Evolutionary conservation across 2,329 filamentous ascomycete species (phyloP).

Genomic region (Akanthomyces lecanii): DNA sequence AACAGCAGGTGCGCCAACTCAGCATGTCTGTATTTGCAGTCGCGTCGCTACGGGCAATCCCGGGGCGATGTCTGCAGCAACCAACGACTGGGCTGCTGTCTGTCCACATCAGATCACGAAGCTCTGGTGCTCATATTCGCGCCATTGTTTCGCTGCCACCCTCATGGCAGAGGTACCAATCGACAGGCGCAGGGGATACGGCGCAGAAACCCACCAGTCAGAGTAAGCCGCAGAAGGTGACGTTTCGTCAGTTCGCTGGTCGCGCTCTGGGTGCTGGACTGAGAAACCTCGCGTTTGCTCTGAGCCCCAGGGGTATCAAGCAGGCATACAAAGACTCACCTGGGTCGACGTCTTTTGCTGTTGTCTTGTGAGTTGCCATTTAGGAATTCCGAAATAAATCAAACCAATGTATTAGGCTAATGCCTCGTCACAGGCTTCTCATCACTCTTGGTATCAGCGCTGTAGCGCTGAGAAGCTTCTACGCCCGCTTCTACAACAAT

Average conservation of each 20-base stretch:
- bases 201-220: constrained; percentile 23
- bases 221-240: constrained; percentile 25
- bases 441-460: constrained; percentile 28
- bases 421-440: constrained; percentile 24
- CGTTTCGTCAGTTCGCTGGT: constrained; percentile 28
- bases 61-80: constrained; percentile 27
- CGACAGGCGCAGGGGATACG: constrained; percentile 21
- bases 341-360: constrained; percentile 26
- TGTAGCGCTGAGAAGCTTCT: constrained; percentile 41
- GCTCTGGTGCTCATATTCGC: constrained; percentile 27
- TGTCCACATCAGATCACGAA: constrained; percentile 29
- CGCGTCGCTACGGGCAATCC: constrained; percentile 33
- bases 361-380: constrained; percentile 28
- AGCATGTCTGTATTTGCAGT: constrained; percentile 33
- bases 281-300: constrained; percentile 31
- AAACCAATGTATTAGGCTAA: not conserved
- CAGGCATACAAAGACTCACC: constrained; percentile 33
- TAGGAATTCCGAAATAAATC: no score
- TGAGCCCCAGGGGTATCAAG: constrained; percentile 34
- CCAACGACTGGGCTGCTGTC: constrained; percentile 29
- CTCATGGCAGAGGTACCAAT: constrained; percentile 28
- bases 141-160: constrained; percentile 28
- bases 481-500: constrained; percentile 51
- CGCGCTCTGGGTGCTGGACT: constrained; percentile 31
- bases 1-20: not conserved